Conservation (phyloP, 805 yeast genomes). For the Komagataella mondaviorum region DNA sequence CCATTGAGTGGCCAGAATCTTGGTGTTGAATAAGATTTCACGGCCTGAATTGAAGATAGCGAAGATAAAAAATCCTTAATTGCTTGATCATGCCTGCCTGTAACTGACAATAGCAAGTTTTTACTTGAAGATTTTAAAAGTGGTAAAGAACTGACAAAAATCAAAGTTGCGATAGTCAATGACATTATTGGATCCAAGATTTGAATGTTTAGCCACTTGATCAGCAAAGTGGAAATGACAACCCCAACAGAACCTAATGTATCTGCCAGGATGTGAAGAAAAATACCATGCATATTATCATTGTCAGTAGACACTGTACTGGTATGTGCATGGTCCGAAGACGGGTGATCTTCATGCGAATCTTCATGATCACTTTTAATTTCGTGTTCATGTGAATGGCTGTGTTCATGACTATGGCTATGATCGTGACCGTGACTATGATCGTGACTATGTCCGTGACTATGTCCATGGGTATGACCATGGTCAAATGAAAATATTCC, state of each 20-base stretch:
- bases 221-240: conserved; percentile 74
- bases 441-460: conserved; percentile 25
- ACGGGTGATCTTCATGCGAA: conserved; percentile 8
- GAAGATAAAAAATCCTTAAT: conserved; percentile 49
- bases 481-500: conserved; percentile 94
- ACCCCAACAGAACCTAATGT: conserved; percentile 96
- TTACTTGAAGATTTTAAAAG: conserved; percentile 70
- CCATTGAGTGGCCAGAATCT: conserved; percentile 71
- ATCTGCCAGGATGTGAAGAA: conserved; percentile 87
- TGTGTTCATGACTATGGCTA: conserved; percentile 6
- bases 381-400: conserved; percentile 14
- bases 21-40: conserved; percentile 76
- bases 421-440: conserved; percentile 10
- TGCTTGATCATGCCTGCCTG: conserved; percentile 32
- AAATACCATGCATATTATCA: conserved; percentile 86
- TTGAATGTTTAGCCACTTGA: conserved; percentile 49
- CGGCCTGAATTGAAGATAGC: conserved; percentile 59
- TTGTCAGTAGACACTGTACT: conserved; percentile 21
- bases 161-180: conserved; percentile 68
- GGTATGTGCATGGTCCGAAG: conserved; percentile 17
- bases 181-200: conserved; percentile 93
- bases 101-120: conserved; percentile 52
- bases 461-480: conserved; percentile 44
- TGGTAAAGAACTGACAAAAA: conserved; percentile 75
- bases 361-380: conserved; percentile 2